phyloP scores from a whole-genome alignment of 2,329 filamentous ascomycete genomes.

The Exophiala xenobiotica region DNA sequence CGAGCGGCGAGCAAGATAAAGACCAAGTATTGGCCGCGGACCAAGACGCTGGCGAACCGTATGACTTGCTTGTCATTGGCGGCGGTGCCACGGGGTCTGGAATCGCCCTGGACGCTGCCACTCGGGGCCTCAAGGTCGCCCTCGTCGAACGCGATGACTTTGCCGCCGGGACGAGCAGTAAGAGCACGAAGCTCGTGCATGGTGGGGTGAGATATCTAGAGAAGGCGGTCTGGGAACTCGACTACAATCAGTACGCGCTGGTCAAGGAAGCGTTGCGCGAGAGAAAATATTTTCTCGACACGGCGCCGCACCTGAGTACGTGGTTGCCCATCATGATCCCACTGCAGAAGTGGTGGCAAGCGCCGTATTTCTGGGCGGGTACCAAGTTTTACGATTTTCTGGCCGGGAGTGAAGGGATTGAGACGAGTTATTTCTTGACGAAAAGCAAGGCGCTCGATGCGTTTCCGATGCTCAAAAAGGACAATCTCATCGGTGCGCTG shows the following conservation, averaged over 20 bases:
- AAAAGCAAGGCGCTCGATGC: constrained; percentile 82
- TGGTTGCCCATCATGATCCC: constrained; percentile 84
- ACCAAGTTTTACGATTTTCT: constrained; percentile 82
- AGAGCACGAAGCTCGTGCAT: constrained; percentile 84
- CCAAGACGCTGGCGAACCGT: constrained; percentile 53
- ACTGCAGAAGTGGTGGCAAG: constrained; percentile 79
- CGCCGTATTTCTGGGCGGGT: constrained; percentile 69
- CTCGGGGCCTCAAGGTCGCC: constrained; percentile 74
- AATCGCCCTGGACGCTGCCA: constrained; percentile 78
- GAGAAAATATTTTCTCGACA: constrained; percentile 79
- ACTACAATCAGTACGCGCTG: constrained; percentile 75
- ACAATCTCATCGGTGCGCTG: constrained; percentile 74
- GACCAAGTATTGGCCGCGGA: constrained; percentile 25
- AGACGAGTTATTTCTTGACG: constrained; percentile 84
- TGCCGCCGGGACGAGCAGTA: constrained; percentile 76
- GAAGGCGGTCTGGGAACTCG: constrained; percentile 81
- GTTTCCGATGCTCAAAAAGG: constrained; percentile 83
- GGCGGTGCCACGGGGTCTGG: constrained; percentile 77
- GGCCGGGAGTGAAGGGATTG: constrained; percentile 81
- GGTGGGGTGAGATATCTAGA: constrained; percentile 82
- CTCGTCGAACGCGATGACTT: constrained; percentile 83
- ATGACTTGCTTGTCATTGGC: constrained; percentile 76
- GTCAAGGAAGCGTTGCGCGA: constrained; percentile 80
- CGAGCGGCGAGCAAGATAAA: constrained; percentile 8
- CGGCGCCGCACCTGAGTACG: constrained; percentile 75